Base-by-base conservation (phyloP, 805 yeast species). In the Candida arabinofermentans region DNA sequence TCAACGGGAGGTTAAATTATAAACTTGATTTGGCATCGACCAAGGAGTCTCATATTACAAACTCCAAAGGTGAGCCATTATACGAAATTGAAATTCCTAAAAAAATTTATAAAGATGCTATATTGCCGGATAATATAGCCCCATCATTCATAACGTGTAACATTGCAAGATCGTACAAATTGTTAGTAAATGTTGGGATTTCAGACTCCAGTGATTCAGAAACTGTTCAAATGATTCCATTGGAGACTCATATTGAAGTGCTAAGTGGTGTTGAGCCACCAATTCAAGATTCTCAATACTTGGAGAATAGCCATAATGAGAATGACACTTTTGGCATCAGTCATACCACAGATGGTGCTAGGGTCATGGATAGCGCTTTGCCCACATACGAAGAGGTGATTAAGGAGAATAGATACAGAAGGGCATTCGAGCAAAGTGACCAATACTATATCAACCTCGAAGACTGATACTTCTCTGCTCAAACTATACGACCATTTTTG, bases 131-230 rank as follows among this genome's bases (percentile, higher is more conserved):
- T 35, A 50, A 66, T 32, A 59, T 75, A 4, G 62, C 79, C 2
- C 85, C 86, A 2, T 59, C 74, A 16, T 82, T 83, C 55, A 58
- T 55, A 21, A 71, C 80, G 4, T 79, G 86, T 51, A 80, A 79
- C 51, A 67, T 82, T 18, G 53, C 64, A 9, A 65, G 84, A 29
- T 48, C 44, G n/a, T 77, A 78, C 51, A 47, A 51, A 4, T 40
- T 76, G 31, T 57, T 51, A 29, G 51, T 74, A 10, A 47, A 50
- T 1, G 65, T 59, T 4, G 69, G 67, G 2, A 49, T 70, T 21
- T 41, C 54, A 2, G 54, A 52, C 2, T 21, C 41, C 1, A 43
- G 36, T 9, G 40, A 50, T 10, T 36, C 36, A 5, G 37, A 36
- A 1, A 37, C 34, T 24, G 42, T 50, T 6, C 49, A 45, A 16